Conservation (phyloP, 805 yeast species). For the Isabelozyma rhagii region DNA sequence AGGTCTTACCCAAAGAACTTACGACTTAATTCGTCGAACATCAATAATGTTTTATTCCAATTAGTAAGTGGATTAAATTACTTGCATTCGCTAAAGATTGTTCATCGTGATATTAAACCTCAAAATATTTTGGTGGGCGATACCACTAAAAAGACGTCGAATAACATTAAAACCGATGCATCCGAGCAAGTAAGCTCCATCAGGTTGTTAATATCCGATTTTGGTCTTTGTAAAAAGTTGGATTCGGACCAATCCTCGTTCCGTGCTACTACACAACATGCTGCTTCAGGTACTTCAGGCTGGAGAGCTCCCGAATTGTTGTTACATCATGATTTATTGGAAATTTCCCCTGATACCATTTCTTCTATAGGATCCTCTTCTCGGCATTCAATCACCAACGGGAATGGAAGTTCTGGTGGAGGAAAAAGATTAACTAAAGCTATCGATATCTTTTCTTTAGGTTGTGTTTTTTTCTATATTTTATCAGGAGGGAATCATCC, state of each 20-base stretch:
- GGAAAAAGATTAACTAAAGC: constrained; percentile 74
- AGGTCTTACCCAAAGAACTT: constrained; percentile 34
- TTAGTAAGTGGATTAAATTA: constrained; percentile 83
- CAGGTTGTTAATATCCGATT: constrained; percentile 85
- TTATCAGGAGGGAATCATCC: constrained; percentile 86
- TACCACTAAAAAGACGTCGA: constrained; percentile 41
- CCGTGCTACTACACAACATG: constrained; percentile 85
- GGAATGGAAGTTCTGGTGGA: constrained; percentile 5
- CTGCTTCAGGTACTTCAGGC: constrained; percentile 91
- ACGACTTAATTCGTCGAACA: constrained; percentile 16
- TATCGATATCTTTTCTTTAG: constrained; percentile 90
- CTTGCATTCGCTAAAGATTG: constrained; percentile 84
- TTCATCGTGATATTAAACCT: constrained; percentile 93
- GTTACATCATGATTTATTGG: constrained; percentile 35
- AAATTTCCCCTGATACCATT: constrained; percentile 37
- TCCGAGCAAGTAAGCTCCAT: constrained; percentile 20
- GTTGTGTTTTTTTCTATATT: constrained; percentile 90
- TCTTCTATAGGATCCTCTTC: constrained; percentile 21
- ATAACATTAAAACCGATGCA: constrained; percentile 3
- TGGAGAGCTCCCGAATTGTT: constrained; percentile 97
- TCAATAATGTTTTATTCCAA: constrained; percentile 62
- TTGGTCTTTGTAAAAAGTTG: constrained; percentile 89
- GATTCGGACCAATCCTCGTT: constrained; percentile 93
- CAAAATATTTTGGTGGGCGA: constrained; percentile 87
- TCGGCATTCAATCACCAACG: constrained; percentile 8